phyloP scores from a whole-genome alignment of 2,329 filamentous ascomycete genomes.

The Aspergillus jensenii region DNA sequence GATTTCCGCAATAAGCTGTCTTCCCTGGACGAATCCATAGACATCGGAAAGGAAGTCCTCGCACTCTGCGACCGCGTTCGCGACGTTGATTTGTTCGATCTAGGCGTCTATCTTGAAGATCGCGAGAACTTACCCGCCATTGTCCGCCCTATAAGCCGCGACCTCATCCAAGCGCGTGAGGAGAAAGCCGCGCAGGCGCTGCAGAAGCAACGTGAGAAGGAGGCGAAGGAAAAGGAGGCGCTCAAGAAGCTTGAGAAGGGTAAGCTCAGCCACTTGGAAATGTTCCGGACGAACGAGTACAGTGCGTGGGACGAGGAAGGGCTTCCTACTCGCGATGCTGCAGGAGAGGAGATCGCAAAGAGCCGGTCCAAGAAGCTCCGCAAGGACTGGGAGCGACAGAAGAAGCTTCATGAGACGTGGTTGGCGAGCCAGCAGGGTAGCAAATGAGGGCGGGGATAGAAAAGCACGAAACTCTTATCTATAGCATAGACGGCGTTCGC shows the following conservation, averaged over 20 bases:
- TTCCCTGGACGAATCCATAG: conserved; percentile 45
- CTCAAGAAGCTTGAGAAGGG: conserved; percentile 55
- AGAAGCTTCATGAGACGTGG: conserved; percentile 55
- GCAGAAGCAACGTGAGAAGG: conserved; percentile 50
- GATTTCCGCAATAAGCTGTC: conserved; percentile 42
- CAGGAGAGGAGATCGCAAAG: conserved; percentile 79
- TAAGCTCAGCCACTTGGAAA: conserved; percentile 27
- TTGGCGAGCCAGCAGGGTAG: conserved; percentile 14
- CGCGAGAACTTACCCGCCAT: conserved; percentile 65
- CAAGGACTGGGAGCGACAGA: conserved; percentile 90
- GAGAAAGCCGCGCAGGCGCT: conserved; percentile 53
- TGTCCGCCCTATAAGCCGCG: conserved; percentile 65
- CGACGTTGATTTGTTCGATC: conserved; percentile 75
- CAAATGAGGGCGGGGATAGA: conserved; percentile 3
- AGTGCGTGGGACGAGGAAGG: conserved; percentile 81
- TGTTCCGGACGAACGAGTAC: conserved; percentile 63
- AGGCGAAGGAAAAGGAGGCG: conserved; percentile 44
- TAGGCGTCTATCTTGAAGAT: conserved; percentile 87
- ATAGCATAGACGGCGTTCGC: conserved; percentile 9
- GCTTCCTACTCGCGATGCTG: conserved; percentile 72
- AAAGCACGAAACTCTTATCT: background rate
- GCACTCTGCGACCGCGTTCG: conserved; percentile 76
- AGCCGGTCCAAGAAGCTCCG: conserved; percentile 75
- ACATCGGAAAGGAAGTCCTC: conserved; percentile 70
- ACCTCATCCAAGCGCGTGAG: conserved; percentile 55